These are phyloP conservation scores for Blastobotrys elegans DNA, from an alignment of 1,139 yeast species.

Conservation along the genomic window DNA sequence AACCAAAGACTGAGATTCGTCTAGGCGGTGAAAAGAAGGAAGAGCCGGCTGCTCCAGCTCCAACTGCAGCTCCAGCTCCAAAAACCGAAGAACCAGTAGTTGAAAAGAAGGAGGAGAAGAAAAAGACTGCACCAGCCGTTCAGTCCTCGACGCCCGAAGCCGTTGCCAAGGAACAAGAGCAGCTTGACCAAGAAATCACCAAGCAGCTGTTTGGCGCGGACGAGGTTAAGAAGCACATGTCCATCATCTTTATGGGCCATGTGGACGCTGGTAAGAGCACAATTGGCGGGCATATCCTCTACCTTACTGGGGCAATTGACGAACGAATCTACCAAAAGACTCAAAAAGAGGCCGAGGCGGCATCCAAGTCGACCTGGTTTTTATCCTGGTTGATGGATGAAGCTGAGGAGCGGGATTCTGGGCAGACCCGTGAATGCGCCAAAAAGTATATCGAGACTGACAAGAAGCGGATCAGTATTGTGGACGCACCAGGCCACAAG, in stretches of 20 bases:
- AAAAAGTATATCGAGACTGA: constrained; percentile 97
- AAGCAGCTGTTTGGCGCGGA: constrained; percentile 87
- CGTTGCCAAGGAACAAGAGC: constrained; percentile 66
- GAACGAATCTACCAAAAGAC: constrained; percentile 98
- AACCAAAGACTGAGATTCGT: constrained; percentile 17
- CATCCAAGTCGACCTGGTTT: constrained; percentile 99
- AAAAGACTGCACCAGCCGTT: constrained; percentile 17
- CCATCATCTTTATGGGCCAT: constrained; percentile 98
- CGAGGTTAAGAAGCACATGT: constrained; percentile 75
- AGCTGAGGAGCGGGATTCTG: constrained; percentile 97
- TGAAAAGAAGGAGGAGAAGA: constrained; percentile 14
- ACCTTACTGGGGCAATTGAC: constrained; percentile 93
- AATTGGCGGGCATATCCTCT: constrained; percentile 96
- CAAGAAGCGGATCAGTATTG: constrained; percentile 92
- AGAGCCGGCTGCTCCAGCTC: constrained; percentile 10
- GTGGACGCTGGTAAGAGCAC: constrained; percentile 99
- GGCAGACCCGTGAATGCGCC: constrained; percentile 98
- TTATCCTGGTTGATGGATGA: constrained; percentile 99
- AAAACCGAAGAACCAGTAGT: constrained; percentile 19
- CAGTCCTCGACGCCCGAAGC: constrained; percentile 40
- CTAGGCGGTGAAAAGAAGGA: constrained; percentile 10
- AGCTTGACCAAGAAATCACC: constrained; percentile 82
- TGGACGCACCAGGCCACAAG: constrained; percentile 99
- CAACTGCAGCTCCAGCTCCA: constrained; percentile 18
- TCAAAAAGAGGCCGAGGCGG: constrained; percentile 97